A percentile compares a stretch with the other conserved stretches of the same genome.
Evolutionary conservation across 495 filamentous ascomycete genomes (phyloP).

Genomic region (Penicillium salamii): DNA sequence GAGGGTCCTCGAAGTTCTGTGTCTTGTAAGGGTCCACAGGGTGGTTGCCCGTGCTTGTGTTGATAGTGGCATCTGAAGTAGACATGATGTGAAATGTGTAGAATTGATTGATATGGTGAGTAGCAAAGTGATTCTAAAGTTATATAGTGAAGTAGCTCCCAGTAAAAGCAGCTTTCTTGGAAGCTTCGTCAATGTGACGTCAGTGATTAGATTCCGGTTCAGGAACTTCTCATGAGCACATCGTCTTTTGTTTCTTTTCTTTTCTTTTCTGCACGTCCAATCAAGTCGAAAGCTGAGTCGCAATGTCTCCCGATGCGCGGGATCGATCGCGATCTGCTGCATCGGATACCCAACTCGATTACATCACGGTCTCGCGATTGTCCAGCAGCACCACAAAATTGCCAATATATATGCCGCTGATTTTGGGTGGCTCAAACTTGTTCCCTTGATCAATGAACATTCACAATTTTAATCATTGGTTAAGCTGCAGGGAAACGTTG

Average conservation of each 20-base stretch:
- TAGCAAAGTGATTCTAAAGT: too few relatives aligned
- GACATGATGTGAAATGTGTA: conserved; percentile 27
- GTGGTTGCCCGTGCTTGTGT: conserved; percentile 57
- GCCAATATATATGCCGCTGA: too few relatives aligned
- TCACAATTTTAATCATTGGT: too few relatives aligned
- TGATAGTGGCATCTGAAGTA: conserved; percentile 38
- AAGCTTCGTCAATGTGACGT: conserved; percentile 31
- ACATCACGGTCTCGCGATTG: too few relatives aligned
- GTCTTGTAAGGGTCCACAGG: conserved; percentile 78
- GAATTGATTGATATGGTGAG: too few relatives aligned
- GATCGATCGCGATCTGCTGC: too few relatives aligned
- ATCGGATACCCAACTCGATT: too few relatives aligned
- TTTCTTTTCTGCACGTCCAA: not conserved
- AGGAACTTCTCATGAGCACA: not conserved
- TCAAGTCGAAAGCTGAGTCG: not conserved
- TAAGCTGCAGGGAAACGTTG: too few relatives aligned
- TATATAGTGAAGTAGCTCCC: too few relatives aligned
- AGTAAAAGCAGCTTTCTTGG: conserved; percentile 2
- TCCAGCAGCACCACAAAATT: too few relatives aligned
- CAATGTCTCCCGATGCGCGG: not conserved
- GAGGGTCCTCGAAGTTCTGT: conserved; percentile 61
- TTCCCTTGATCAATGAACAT: too few relatives aligned
- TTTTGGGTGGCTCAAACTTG: too few relatives aligned
- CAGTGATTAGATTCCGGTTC: conserved; percentile 16
- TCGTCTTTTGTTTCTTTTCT: not conserved